phyloP scores from a whole-genome alignment of 2,329 filamentous ascomycete species.

The Claviceps sp. region DNA sequence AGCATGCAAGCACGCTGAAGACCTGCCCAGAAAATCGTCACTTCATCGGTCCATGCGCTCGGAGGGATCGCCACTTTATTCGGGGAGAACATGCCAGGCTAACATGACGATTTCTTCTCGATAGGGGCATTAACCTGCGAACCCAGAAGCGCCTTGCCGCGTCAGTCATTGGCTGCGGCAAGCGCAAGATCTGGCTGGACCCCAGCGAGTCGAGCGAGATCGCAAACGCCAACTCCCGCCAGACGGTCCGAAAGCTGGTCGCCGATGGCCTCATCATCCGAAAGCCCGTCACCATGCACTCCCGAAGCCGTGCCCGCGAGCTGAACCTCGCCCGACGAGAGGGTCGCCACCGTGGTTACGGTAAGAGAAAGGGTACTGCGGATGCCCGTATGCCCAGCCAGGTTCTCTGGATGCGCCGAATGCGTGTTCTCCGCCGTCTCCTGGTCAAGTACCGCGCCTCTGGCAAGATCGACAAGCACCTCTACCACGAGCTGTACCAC shows the following conservation, averaged over 20 bases:
- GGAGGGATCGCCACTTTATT: no score
- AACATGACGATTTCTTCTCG: slow-evolving; percentile 9
- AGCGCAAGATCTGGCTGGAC: slow-evolving; percentile 99
- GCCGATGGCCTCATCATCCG: slow-evolving; percentile 99
- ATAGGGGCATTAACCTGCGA: slow-evolving; percentile 87
- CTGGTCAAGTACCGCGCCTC: slow-evolving; percentile 99
- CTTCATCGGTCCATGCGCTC: background rate
- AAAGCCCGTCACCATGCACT: slow-evolving; percentile 99
- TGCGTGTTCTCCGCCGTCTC: slow-evolving; percentile 96
- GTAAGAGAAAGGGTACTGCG: slow-evolving; percentile 99
- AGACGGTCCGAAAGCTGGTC: slow-evolving; percentile 99
- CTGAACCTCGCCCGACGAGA: slow-evolving; percentile 89
- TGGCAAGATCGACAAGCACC: slow-evolving; percentile 99
- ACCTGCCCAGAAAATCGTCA: background rate
- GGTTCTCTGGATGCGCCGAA: slow-evolving; percentile 98
- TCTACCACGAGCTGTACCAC: slow-evolving; percentile 99
- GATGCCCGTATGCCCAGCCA: slow-evolving; percentile 98
- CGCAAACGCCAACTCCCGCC: slow-evolving; percentile 99
- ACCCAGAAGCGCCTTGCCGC: slow-evolving; percentile 99
- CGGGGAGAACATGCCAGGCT: slow-evolving; percentile 11
- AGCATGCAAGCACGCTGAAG: slow-evolving; percentile 1
- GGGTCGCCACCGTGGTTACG: slow-evolving; percentile 96
- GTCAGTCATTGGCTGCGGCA: slow-evolving; percentile 94
- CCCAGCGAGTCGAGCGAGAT: slow-evolving; percentile 99
- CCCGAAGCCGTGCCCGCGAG: slow-evolving; percentile 87